A percentile compares a stretch with the other conserved stretches of the same genome.
phyloP scores from a whole-genome alignment of 225 moss, liverwort and hornwort species.

The Thuidium tamariscinum region DNA sequence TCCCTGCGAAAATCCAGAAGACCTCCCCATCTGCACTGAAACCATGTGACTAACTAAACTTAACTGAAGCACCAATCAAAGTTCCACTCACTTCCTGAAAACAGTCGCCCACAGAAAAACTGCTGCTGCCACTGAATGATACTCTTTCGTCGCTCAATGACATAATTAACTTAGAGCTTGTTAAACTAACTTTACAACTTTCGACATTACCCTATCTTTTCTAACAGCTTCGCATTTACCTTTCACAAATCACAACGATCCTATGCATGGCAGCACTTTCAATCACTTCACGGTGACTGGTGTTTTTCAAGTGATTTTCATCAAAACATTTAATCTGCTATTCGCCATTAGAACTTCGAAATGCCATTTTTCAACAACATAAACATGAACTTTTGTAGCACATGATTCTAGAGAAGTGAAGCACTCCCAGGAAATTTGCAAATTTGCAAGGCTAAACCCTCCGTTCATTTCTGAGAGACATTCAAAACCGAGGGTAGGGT shows the following conservation, averaged over 20 bases:
- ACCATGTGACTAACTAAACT: constrained; percentile 61
- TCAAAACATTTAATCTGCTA: neutral
- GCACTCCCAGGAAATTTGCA: neutral
- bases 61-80: constrained; percentile 28
- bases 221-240: neutral
- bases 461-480: neutral
- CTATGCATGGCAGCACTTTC: neutral
- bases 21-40: constrained; percentile 97
- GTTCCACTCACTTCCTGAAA: neutral
- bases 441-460: neutral
- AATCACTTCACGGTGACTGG: neutral
- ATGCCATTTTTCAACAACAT: neutral
- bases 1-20: constrained; percentile 80
- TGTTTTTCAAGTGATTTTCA: neutral
- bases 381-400: neutral
- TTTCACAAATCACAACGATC: neutral
- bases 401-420: neutral
- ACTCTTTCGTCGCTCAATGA: too few species aligned
- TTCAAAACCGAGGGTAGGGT: neutral
- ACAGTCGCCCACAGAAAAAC: neutral
- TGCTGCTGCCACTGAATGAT: too few species aligned
- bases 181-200: neutral
- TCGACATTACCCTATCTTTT: neutral
- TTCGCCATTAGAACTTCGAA: neutral
- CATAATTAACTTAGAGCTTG: neutral